Evolutionary conservation across 1,139 yeast genomes (phyloP).

Genomic region (Kodamaea plutei): DNA sequence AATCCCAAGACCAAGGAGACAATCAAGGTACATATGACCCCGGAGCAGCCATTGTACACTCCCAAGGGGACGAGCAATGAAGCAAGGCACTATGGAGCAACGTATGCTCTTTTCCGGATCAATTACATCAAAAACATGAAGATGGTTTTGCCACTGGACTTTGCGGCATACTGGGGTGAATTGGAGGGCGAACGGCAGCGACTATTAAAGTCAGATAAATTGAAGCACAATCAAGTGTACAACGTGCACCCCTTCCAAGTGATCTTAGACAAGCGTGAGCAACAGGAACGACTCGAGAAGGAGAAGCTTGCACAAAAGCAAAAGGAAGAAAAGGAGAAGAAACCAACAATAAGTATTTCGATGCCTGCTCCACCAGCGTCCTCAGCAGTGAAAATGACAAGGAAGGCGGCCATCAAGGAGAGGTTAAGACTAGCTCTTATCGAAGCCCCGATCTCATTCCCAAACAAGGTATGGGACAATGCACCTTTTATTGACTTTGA

Average conservation of each 20-base stretch:
- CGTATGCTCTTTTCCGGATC: slow-evolving; percentile 76
- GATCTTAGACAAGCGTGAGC: slow-evolving; percentile 49
- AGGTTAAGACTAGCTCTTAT: slow-evolving; percentile 3
- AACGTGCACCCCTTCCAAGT: slow-evolving; percentile 70
- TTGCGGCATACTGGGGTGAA: slow-evolving; percentile 72
- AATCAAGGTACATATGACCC: slow-evolving; percentile 56
- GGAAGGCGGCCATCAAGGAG: background rate
- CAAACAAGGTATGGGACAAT: slow-evolving; percentile 62
- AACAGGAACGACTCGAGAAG: slow-evolving; percentile 37
- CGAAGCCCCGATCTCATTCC: slow-evolving; percentile 35
- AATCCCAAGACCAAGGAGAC: slow-evolving; percentile 78
- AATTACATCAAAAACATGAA: slow-evolving; percentile 79
- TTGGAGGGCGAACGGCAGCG: slow-evolving; percentile 56
- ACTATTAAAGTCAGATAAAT: slow-evolving; percentile 41
- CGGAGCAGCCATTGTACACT: slow-evolving; percentile 49
- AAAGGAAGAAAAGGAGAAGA: slow-evolving; percentile 35
- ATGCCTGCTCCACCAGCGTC: background rate
- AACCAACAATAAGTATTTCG: slow-evolving; percentile 39
- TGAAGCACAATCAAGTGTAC: slow-evolving; percentile 50
- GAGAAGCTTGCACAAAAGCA: slow-evolving; percentile 39
- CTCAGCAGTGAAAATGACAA: background rate
- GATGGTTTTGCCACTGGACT: slow-evolving; percentile 82
- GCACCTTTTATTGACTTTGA: slow-evolving; percentile 53
- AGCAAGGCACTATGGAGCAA: slow-evolving; percentile 88
- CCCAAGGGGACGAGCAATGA: slow-evolving; percentile 80